phyloP scores from a whole-genome alignment of 2,329 filamentous ascomycete species.

The Penicillium olsonii region DNA sequence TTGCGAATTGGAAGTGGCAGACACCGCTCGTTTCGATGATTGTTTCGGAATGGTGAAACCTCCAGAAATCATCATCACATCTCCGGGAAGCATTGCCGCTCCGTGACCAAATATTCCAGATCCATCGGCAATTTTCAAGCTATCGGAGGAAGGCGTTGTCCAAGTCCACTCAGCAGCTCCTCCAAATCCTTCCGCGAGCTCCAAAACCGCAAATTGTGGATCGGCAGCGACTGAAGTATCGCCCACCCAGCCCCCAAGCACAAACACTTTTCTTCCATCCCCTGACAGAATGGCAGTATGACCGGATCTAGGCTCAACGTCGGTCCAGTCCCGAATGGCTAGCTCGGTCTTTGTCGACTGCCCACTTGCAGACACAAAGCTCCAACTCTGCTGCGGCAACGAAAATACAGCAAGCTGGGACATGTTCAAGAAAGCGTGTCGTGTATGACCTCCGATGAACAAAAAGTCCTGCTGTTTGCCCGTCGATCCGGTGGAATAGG shows the following conservation, averaged over 20 bases:
- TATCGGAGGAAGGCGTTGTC: conserved; percentile 41
- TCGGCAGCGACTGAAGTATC: conserved; percentile 72
- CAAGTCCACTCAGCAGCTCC: conserved; percentile 48
- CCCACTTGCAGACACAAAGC: conserved; percentile 68
- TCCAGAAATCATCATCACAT: conserved; percentile 62
- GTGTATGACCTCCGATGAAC: conserved; percentile 81
- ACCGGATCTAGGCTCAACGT: conserved; percentile 79
- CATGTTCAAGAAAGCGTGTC: conserved; percentile 87
- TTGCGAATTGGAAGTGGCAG: conserved; percentile 43
- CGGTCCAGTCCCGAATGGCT: conserved; percentile 49
- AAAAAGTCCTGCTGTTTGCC: conserved; percentile 76
- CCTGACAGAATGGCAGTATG: conserved; percentile 81
- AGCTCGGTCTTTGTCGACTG: conserved; percentile 58
- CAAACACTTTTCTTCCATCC: conserved; percentile 74
- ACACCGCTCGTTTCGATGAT: conserved; percentile 40
- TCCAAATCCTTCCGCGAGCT: conserved; percentile 73
- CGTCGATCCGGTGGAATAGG: conserved; percentile 65
- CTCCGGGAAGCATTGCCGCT: conserved; percentile 61
- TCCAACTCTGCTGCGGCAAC: conserved; percentile 83
- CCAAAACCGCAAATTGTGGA: conserved; percentile 77
- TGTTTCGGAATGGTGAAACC: conserved; percentile 55
- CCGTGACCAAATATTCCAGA: conserved; percentile 63
- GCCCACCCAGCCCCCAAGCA: conserved; percentile 92
- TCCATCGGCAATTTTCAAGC: conserved; percentile 43
- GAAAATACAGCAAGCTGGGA: conserved; percentile 85